A percentile compares a stretch with the other conserved stretches of the same genome.
phyloP scores from a whole-genome alignment of 306 rosid genomes.

The Amphicarpaea edgeworthii region DNA sequence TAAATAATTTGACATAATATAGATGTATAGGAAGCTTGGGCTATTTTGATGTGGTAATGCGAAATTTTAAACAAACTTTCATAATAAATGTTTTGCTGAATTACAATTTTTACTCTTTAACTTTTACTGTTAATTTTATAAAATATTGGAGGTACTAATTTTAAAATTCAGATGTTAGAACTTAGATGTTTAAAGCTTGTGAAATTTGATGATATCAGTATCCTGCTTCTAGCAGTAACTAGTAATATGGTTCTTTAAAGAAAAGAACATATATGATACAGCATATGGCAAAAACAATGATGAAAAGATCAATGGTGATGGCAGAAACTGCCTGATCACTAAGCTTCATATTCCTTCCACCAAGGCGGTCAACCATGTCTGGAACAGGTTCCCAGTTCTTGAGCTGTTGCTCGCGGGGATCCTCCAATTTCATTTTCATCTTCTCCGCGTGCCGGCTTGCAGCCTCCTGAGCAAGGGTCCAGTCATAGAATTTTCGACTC shows the following conservation, averaged over 20 bases:
- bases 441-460: constrained; percentile 81
- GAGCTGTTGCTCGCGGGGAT: constrained; percentile 62
- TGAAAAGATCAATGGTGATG: constrained; percentile 69
- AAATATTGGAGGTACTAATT: too few relatives aligned
- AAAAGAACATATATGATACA: constrained; percentile 62
- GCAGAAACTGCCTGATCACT: constrained; percentile 88
- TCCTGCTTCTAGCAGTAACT: constrained; percentile 1
- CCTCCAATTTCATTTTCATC: constrained; percentile 76
- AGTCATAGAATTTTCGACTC: constrained; percentile 77
- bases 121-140: too few relatives aligned
- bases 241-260: constrained; percentile 73
- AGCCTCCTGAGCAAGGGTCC: constrained; percentile 92
- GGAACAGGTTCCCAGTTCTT: constrained; percentile 66
- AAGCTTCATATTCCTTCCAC: constrained; percentile 74
- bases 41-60: background rate
- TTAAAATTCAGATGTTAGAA: background rate
- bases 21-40: background rate
- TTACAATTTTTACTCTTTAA: background rate
- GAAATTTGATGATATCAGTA: constrained; percentile 47
- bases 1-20: too few relatives aligned
- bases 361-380: constrained; percentile 84
- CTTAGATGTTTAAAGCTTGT: constrained; percentile 53
- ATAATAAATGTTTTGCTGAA: too few relatives aligned
- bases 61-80: background rate
- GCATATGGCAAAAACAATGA: constrained; percentile 69